A percentile compares a stretch with the other conserved stretches of the same genome.
Evolutionary conservation across 208 protist species (phyloP).

Genomic region (Jaenimonas drosophilae): DNA sequence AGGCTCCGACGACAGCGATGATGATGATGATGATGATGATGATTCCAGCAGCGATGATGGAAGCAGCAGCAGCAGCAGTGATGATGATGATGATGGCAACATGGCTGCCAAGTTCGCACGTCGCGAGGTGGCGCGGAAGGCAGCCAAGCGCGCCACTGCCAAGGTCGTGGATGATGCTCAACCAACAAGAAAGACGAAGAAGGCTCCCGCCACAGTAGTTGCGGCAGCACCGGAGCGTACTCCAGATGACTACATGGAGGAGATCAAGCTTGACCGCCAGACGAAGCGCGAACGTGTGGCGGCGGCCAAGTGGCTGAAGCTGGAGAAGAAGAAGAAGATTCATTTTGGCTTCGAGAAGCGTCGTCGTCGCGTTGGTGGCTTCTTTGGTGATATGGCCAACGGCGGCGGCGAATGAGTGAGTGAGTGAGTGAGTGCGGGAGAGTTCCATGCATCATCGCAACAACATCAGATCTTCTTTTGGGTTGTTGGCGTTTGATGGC

Average conservation of each 20-base stretch:
- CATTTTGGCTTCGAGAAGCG: constrained; percentile 85
- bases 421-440: too few species aligned
- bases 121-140: not conserved
- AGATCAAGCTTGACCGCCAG: constrained; percentile 33
- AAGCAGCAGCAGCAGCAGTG: too few species aligned
- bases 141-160: not conserved
- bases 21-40: constrained; percentile 2
- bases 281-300: constrained; percentile 66
- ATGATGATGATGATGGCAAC: constrained; percentile 3
- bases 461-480: too few species aligned
- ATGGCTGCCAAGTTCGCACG: not conserved
- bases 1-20: not conserved
- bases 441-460: too few species aligned
- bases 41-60: constrained; percentile 1
- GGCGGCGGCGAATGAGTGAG: too few species aligned
- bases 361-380: constrained; percentile 68
- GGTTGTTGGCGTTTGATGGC: too few species aligned
- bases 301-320: constrained; percentile 78
- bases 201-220: not conserved
- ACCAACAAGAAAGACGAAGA: not conserved
- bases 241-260: constrained; percentile 23
- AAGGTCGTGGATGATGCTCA: not conserved
- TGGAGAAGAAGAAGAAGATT: constrained; percentile 76
- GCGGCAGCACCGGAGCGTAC: not conserved
- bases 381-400: constrained; percentile 83